Percentiles rank a stretch among this genome's conserved stretches.
phyloP scores from a whole-genome alignment of 805 yeast species.

The Pichia membranifaciens region DNA sequence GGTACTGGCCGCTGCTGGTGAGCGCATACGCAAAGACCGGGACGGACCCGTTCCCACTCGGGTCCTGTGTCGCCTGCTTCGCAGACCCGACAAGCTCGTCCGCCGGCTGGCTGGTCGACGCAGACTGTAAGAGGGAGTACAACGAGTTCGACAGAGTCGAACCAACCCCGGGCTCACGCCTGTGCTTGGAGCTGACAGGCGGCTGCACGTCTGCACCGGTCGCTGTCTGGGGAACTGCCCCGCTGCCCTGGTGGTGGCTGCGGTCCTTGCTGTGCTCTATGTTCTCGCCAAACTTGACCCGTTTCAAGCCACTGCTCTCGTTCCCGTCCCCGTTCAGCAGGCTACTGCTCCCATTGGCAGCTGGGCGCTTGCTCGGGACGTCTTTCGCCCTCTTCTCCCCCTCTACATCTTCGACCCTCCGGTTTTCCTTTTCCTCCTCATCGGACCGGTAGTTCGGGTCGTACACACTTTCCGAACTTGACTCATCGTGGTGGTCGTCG shows the following conservation, averaged over 20 bases:
- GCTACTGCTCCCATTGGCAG: too few relatives aligned
- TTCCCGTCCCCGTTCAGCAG: neutral
- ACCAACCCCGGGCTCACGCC: too few relatives aligned
- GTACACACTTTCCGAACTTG: slow-evolving; percentile 3
- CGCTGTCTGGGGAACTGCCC: neutral
- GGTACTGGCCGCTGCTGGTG: neutral
- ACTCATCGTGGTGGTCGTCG: neutral
- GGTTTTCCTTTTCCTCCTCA: neutral
- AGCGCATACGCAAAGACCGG: slow-evolving; percentile 2
- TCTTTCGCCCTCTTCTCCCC: neutral
- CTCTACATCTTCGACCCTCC: neutral
- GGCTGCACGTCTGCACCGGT: neutral
- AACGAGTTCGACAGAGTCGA: neutral
- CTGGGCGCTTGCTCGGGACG: too few relatives aligned
- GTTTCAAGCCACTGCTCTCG: neutral
- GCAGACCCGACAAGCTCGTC: neutral
- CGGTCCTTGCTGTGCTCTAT: too few relatives aligned
- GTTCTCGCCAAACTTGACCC: neutral
- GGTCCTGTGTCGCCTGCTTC: too few relatives aligned
- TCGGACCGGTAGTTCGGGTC: slow-evolving; percentile 1
- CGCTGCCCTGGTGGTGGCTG: neutral
- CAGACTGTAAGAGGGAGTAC: neutral
- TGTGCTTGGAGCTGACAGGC: too few relatives aligned
- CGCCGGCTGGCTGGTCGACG: neutral
- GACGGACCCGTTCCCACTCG: neutral